Evolutionary conservation across 768 basidiomycete genomes (phyloP), one percentile per base, ranked within the genome.

Genomic region (Termitomyces sp.): DNA sequence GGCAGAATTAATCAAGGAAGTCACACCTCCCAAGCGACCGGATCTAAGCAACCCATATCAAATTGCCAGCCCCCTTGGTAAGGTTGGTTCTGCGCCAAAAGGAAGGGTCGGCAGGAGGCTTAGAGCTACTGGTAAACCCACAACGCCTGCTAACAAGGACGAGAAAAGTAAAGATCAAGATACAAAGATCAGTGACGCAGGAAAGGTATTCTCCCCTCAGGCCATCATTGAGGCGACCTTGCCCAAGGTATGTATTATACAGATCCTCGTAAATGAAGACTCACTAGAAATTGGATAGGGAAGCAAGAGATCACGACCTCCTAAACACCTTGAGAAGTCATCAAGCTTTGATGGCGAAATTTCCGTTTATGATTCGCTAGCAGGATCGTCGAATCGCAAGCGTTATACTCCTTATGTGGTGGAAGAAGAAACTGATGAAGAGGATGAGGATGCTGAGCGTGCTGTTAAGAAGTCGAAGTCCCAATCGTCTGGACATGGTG

Each of bases 31-130:
- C 15, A 84, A 80, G 69, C 83, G 75, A 57, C 78, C 81, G 22
- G 89, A 88, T 63, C 77, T 90, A 44, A 82, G 81, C 52, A 92
- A 92, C 67, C 90, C 90, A 0, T 92, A 92, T 65, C 86, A 91
- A 68, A 78, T 81, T 20, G 83, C 85, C 16, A 88, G 82, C 63
- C 88, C 88, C 39, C 80, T 88, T 20, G 75, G 76, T 46, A 77
- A 75, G 59, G 72, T 72, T 28, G 69, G 70, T 20, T 77, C 56
- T 50, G 42, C 76, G 12, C 77, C 80, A 3, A 70, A 75, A 51
- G 60, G 70, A 13, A 78, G 79, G 64, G 75, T 69, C 62, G 66
- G 71, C 26, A 83, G 75, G 65, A 77, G 82, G 53, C 62, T 74
- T 29, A 72, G 79, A 56, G 66, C 74, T 12, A 74, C 75, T 12